These are phyloP conservation scores for Hypoxylon lienhwacheense DNA, from an alignment of 495 filamentous ascomycete species.

Conservation along the genomic window DNA sequence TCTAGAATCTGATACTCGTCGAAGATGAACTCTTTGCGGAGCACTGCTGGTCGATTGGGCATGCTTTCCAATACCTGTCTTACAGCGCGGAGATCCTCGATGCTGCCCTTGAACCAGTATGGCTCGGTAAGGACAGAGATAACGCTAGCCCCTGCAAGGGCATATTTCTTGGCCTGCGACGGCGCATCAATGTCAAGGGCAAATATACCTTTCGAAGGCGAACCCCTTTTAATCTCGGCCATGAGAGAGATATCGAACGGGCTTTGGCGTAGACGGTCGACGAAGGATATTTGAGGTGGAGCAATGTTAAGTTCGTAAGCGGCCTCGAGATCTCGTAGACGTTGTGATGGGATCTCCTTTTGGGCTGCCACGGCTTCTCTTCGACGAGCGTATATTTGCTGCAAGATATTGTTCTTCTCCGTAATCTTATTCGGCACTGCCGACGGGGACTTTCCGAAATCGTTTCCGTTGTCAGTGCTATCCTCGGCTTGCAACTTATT, in stretches of 20 bases:
- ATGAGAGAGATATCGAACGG: conserved; percentile 82
- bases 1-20: conserved; percentile 98
- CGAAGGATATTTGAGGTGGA: conserved; percentile 82
- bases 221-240: conserved; percentile 96
- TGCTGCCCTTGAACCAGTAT: conserved; percentile 97
- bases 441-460: conserved; percentile 30
- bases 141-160: conserved; percentile 88
- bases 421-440: conserved; percentile 38
- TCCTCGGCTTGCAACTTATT: conserved; percentile 41
- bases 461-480: conserved; percentile 15
- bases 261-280: conserved; percentile 74
- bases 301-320: conserved; percentile 80
- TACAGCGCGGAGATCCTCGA: conserved; percentile 89
- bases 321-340: conserved; percentile 82
- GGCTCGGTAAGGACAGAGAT: conserved; percentile 98
- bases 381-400: conserved; percentile 88
- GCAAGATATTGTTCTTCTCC: conserved; percentile 83
- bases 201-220: conserved; percentile 95
- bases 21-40: conserved; percentile 97
- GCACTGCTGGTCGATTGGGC: conserved; percentile 85
- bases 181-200: conserved; percentile 84
- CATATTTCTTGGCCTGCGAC: conserved; percentile 87
- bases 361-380: conserved; percentile 76
- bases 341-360: conserved; percentile 81
- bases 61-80: conserved; percentile 85